Evolutionary conservation across 768 basidiomycete genomes (phyloP).

Genomic region (Lactifluus volemus): DNA sequence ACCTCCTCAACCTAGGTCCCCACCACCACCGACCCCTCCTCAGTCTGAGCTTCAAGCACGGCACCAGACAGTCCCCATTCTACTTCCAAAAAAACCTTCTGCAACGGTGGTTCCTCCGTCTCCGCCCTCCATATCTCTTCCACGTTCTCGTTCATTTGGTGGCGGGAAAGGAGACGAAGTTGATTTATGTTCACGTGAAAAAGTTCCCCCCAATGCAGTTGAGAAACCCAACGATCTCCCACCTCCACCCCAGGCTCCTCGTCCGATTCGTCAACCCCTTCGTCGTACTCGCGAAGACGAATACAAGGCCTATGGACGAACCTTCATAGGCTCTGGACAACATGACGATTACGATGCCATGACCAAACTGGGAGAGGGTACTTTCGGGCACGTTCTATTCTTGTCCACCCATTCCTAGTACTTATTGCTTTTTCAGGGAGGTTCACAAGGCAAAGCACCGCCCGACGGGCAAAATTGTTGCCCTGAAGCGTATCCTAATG

Average conservation of each 20-base stretch:
- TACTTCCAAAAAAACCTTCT: slow-evolving; percentile 3
- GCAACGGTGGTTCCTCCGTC: not conserved
- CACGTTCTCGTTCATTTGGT: not conserved
- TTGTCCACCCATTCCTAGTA: not conserved
- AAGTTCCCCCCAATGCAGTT: not conserved
- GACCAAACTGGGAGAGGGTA: slow-evolving; percentile 91
- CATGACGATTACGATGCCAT: slow-evolving; percentile 73
- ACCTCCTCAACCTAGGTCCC: slow-evolving; percentile 19
- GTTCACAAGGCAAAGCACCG: slow-evolving; percentile 82
- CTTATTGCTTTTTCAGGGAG: slow-evolving; percentile 42
- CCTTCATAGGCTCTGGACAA: slow-evolving; percentile 60
- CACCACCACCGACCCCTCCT: slow-evolving; percentile 22
- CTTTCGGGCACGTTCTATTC: slow-evolving; percentile 56
- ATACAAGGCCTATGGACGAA: slow-evolving; percentile 53
- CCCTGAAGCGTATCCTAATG: slow-evolving; percentile 91
- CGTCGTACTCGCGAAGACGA: slow-evolving; percentile 58
- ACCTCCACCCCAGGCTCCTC: slow-evolving; percentile 19
- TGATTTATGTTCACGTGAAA: not conserved
- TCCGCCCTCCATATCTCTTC: slow-evolving; percentile 2
- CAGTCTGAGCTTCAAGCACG: slow-evolving; percentile 21
- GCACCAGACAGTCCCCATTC: slow-evolving; percentile 28
- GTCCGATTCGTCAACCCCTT: slow-evolving; percentile 33
- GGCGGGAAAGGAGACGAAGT: not conserved
- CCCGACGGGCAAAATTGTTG: slow-evolving; percentile 54
- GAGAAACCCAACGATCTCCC: not conserved